Conservation (phyloP, 2,329 filamentous ascomycete genomes). For the Kalaharituber pfeilii region DNA sequence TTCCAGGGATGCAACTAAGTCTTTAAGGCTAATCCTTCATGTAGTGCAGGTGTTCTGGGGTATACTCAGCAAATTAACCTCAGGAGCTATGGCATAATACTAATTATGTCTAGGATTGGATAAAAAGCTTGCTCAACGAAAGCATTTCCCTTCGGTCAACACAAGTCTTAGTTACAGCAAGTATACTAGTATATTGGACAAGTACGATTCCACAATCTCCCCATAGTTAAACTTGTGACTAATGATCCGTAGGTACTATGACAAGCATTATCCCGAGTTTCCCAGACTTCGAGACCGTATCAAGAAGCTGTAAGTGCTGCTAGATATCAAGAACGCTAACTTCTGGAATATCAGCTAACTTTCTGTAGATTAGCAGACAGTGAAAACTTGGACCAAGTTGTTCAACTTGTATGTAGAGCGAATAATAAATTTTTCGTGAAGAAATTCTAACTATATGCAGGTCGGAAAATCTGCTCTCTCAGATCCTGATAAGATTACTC, state of each 20-base stretch:
- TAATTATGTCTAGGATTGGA: conserved; percentile 39
- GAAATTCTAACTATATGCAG: not conserved
- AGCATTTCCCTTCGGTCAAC: conserved; percentile 98
- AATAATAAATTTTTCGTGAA: not conserved
- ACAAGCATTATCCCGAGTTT: conserved; percentile 86
- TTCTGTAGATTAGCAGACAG: conserved; percentile 31
- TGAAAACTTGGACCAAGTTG: conserved; percentile 94
- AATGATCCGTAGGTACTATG: conserved; percentile 44
- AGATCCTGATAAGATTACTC: conserved; percentile 93
- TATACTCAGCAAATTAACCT: conserved; percentile 20
- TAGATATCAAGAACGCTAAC: not conserved
- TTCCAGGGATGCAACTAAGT: too few species aligned
- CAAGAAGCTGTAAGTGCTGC: conserved; percentile 46
- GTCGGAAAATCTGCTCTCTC: conserved; percentile 94
- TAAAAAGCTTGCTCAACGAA: conserved; percentile 97
- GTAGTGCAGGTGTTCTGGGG: conserved; percentile 96
- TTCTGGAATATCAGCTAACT: too few species aligned
- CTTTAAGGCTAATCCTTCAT: too few species aligned
- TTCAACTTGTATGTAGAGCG: conserved; percentile 47
- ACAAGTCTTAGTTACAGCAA: conserved; percentile 90
- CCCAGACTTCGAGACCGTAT: conserved; percentile 82
- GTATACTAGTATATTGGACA: conserved; percentile 76
- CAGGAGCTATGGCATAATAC: not conserved
- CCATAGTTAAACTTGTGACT: not conserved
- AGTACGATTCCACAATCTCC: conserved; percentile 24